Conservation (phyloP, 805 yeast genomes). For the Saturnispora besseyi region DNA sequence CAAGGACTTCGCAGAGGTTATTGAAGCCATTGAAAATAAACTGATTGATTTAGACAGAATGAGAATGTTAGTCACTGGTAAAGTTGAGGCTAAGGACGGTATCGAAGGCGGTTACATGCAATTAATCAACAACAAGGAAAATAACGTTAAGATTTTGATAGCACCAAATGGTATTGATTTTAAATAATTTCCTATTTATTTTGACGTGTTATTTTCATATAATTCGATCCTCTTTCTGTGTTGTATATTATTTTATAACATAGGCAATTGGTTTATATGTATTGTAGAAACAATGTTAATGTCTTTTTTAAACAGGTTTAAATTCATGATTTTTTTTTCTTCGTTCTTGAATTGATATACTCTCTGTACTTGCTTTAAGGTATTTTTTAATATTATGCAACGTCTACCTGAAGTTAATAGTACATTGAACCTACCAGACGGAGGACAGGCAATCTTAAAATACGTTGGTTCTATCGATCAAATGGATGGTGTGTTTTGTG, state of each 20-base stretch:
- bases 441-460: slow-evolving; percentile 44
- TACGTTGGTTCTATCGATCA: slow-evolving; percentile 68
- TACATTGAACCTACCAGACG: slow-evolving; percentile 1
- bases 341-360: not conserved
- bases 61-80: slow-evolving; percentile 44
- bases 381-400: not conserved
- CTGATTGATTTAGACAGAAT: slow-evolving; percentile 36
- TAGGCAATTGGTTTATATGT: not conserved
- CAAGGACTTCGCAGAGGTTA: slow-evolving; percentile 48
- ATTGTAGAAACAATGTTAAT: not conserved
- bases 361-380: not conserved
- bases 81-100: slow-evolving; percentile 39
- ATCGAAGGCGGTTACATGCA: slow-evolving; percentile 46
- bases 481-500: slow-evolving; percentile 73
- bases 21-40: slow-evolving; percentile 41
- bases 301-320: not conserved
- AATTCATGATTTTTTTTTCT: not conserved
- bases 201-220: too few relatives aligned
- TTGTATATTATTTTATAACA: not conserved
- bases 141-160: slow-evolving; percentile 45
- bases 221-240: not conserved
- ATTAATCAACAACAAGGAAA: slow-evolving; percentile 42
- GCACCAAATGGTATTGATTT: slow-evolving; percentile 33
- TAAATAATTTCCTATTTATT: not conserved
- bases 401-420: not conserved